phyloP scores from a whole-genome alignment of 108 stramenopile species.

The Skeletonema costatum region DNA sequence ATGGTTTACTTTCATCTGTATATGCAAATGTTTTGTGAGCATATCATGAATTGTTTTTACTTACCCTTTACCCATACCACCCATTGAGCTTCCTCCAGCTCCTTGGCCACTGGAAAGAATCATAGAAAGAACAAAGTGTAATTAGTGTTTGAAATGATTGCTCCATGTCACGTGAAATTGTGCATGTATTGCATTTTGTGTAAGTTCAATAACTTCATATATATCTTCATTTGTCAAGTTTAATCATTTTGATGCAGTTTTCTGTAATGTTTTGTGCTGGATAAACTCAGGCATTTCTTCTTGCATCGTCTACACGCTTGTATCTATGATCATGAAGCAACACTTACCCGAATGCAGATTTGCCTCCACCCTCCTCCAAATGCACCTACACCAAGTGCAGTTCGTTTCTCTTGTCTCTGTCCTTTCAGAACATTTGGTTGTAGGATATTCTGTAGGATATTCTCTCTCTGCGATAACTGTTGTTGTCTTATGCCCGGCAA shows the following conservation, averaged over 20 bases:
- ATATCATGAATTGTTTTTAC: too few relatives aligned
- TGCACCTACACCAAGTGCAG: not conserved
- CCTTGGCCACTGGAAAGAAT: not conserved
- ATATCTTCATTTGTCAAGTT: not conserved
- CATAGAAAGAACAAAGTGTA: not conserved
- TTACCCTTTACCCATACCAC: too few relatives aligned
- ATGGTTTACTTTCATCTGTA: too few relatives aligned
- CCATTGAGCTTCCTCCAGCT: not conserved
- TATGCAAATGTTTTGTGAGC: too few relatives aligned
- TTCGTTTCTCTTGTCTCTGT: not conserved
- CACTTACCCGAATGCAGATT: not conserved
- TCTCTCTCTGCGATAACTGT: not conserved
- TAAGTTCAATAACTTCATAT: too few relatives aligned
- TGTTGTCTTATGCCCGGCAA: not conserved
- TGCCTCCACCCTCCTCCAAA: not conserved
- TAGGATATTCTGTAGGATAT: not conserved
- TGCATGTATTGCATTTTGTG: not conserved
- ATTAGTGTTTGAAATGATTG: not conserved
- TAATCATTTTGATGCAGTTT: too few relatives aligned
- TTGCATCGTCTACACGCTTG: not conserved
- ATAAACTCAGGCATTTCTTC: too few relatives aligned
- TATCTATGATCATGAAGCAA: not conserved
- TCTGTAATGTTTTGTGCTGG: not conserved
- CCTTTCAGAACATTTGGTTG: not conserved
- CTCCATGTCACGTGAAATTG: not conserved